These are phyloP conservation scores for Maudiozyma pseudohumilis DNA, from an alignment of 805 yeast species.

Conservation along the genomic window DNA sequence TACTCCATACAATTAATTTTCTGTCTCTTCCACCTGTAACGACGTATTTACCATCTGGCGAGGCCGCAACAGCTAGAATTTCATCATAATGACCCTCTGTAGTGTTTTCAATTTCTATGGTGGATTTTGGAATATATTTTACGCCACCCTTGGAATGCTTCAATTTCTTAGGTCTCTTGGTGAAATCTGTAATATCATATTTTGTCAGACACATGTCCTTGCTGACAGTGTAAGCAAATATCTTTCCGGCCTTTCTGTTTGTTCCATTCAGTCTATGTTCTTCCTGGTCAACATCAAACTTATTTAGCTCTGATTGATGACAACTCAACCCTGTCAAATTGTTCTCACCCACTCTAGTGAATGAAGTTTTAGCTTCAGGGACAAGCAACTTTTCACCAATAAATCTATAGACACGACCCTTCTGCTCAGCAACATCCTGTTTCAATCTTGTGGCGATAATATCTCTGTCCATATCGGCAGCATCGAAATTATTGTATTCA, in stretches of 20 bases:
- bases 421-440: slow-evolving; percentile 81
- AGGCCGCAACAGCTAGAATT: slow-evolving; percentile 68
- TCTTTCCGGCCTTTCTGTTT: slow-evolving; percentile 45
- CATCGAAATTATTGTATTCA: slow-evolving; percentile 58
- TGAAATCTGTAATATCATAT: slow-evolving; percentile 54
- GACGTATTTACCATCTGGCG: slow-evolving; percentile 78
- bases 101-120: slow-evolving; percentile 37
- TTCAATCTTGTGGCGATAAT: slow-evolving; percentile 70
- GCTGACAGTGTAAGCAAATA: slow-evolving; percentile 62
- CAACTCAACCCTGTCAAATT: slow-evolving; percentile 39
- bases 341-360: slow-evolving; percentile 52
- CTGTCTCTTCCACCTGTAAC: slow-evolving; percentile 88
- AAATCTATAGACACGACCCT: slow-evolving; percentile 71
- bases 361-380: slow-evolving; percentile 32
- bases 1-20: slow-evolving; percentile 75
- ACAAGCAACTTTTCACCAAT: slow-evolving; percentile 42
- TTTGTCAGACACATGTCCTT: slow-evolving; percentile 74
- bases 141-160: slow-evolving; percentile 58
- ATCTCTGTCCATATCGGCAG: slow-evolving; percentile 83
- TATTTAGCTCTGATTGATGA: slow-evolving; percentile 30
- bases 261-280: slow-evolving; percentile 35
- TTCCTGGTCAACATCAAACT: slow-evolving; percentile 16
- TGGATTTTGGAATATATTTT: slow-evolving; percentile 31
- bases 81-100: slow-evolving; percentile 69
- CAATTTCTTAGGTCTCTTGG: slow-evolving; percentile 53